Evolutionary conservation across 176 grass and related monocot genomes (phyloP).

Genomic region (Coix lacrymajobi): DNA sequence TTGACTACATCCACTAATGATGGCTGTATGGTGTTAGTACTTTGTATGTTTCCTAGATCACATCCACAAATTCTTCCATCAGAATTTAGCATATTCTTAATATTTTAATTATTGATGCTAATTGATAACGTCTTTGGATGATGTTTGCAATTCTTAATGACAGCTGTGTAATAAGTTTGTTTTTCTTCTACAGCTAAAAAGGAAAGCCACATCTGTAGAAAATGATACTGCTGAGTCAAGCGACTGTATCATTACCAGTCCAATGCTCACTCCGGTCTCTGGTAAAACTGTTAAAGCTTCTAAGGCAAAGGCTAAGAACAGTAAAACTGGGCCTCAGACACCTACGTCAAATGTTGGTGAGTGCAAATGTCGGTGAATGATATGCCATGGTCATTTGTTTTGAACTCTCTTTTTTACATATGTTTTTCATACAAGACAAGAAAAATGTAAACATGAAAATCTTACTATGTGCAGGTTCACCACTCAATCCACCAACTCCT

Average conservation of each 20-base stretch:
- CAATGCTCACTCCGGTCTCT: slow-evolving; percentile 67
- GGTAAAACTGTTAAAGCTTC: slow-evolving; percentile 58
- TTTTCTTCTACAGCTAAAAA: slow-evolving; percentile 58
- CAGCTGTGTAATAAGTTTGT: slow-evolving; percentile 3
- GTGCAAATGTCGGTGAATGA: slow-evolving; percentile 18
- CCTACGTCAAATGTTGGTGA: slow-evolving; percentile 87
- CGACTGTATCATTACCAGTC: slow-evolving; percentile 67
- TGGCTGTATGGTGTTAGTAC: not conserved
- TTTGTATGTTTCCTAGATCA: not conserved
- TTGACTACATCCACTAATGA: not conserved
- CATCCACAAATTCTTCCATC: not conserved
- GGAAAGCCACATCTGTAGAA: slow-evolving; percentile 52
- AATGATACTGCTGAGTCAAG: slow-evolving; percentile 62
- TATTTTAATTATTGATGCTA: not conserved
- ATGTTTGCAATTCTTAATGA: slow-evolving; percentile 10
- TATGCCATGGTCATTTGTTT: slow-evolving; percentile 19
- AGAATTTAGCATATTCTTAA: slow-evolving; percentile 14
- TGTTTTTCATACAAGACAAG: not conserved
- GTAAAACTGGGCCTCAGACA: slow-evolving; percentile 62
- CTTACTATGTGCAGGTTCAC: slow-evolving; percentile 42
- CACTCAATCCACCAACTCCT: slow-evolving; percentile 76
- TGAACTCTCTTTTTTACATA: not conserved
- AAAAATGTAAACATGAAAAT: slow-evolving; percentile 7
- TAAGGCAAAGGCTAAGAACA: slow-evolving; percentile 71
- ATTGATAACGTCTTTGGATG: not conserved